These are phyloP conservation scores for Solanum virginianum DNA, from an alignment of 257 asterid species.

Conservation along the genomic window DNA sequence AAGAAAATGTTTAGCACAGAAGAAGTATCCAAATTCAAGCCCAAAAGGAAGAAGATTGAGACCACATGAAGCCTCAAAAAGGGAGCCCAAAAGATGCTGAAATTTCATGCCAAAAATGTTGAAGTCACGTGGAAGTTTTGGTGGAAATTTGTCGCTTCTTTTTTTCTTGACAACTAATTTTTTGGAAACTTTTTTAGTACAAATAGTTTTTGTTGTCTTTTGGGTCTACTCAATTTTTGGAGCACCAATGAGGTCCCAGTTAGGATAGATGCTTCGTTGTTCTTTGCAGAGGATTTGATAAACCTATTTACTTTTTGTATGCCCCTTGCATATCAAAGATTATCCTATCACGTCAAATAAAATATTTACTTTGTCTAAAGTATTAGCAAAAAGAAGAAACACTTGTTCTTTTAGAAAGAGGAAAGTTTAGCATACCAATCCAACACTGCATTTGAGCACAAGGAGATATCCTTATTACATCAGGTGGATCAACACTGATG, in stretches of 20 bases:
- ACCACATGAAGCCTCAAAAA: too few relatives aligned
- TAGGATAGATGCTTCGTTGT: neutral
- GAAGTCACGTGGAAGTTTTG: too few relatives aligned
- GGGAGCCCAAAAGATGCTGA: too few relatives aligned
- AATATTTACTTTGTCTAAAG: neutral
- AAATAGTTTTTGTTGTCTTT: neutral
- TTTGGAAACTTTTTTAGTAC: neutral
- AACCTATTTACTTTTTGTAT: neutral
- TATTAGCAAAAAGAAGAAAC: neutral
- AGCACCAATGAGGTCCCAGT: neutral
- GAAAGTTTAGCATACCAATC: slow-evolving; percentile 54
- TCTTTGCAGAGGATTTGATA: neutral
- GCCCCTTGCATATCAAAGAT: neutral
- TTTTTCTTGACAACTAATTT: too few relatives aligned
- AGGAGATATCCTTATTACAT: slow-evolving; percentile 94
- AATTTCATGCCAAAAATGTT: too few relatives aligned
- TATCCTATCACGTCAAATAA: neutral
- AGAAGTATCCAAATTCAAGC: too few relatives aligned
- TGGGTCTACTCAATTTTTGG: neutral
- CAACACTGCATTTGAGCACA: slow-evolving; percentile 99
- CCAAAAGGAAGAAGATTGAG: too few relatives aligned
- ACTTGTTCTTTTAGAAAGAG: neutral
- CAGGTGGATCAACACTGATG: slow-evolving; percentile 90
- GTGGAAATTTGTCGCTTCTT: too few relatives aligned
- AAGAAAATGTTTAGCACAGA: too few relatives aligned